Base-by-base conservation (phyloP, 208 protist genomes). In the Blechomonas ayalai region DNA sequence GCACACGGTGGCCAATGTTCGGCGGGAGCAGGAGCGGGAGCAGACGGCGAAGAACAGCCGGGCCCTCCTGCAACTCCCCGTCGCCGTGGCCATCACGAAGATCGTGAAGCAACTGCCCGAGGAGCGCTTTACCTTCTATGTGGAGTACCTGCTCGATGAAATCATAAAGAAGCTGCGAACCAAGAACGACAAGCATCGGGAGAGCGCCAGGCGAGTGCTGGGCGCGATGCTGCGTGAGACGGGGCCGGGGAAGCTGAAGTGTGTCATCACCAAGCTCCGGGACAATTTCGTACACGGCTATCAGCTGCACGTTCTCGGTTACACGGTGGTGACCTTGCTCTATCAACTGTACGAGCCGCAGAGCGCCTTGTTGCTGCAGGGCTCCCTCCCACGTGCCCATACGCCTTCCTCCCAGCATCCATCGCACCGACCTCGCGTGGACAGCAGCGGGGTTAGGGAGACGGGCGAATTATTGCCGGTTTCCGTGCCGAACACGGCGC, bases 291-390 rank as follows among this genome's bases (percentile, higher is more conserved):
- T 92, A 3, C 83, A 95, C 43, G 88, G 88, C 39, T 95, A 95
- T 57, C 88, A 95, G 65, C 66, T 95, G 18, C 88, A 95, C 59
- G 83, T 95, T 19, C 67, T 95, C 23, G 88, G 88, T 23, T 95
- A 92, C 67, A 95, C 88, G 23, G 63, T 95, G 27, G 88, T 93
- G 26, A 87, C 82, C 19, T 64, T 92, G 22, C 69, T 95, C 22
- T 76, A 84, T 54, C 75, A 86, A 33, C 62, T 95, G n/a, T 91
- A 88, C 64, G 86, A 90, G 46, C 86, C 82, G 2, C 69, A 87
- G 19, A 74, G 69, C 44, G 47, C 48, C n/a, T 57, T 81, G 2
- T 29, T 81, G 2, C 32, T 53, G 35, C n/a, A n/a, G n/a, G n/a
- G n/a, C n/a, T n/a, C n/a, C n/a, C n/a, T n/a, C n/a, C n/a, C n/a